Conservation (phyloP, 2,329 filamentous ascomycete species). For the Penicillium sclerotiorum region DNA sequence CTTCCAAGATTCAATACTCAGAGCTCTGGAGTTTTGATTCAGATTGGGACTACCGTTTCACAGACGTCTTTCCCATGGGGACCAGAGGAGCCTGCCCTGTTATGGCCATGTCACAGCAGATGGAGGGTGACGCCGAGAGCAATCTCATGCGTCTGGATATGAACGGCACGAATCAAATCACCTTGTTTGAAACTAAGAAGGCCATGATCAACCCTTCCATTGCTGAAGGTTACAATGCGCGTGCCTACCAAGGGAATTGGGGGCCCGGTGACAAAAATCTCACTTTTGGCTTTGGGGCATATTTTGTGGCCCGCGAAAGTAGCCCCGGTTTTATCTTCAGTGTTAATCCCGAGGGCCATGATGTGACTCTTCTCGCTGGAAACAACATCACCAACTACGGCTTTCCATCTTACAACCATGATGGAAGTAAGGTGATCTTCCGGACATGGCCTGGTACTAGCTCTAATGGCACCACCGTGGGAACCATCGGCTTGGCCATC, state of each 20-base stretch:
- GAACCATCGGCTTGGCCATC: constrained; percentile 21
- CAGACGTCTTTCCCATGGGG: constrained; percentile 11
- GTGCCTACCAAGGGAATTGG: constrained; percentile 4
- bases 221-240: constrained; percentile 3
- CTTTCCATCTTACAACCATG: constrained; percentile 1
- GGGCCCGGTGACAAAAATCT: neutral
- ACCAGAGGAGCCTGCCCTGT: neutral
- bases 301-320: constrained; percentile 1
- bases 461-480: neutral
- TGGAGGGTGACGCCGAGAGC: constrained; percentile 1
- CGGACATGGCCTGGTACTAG: constrained; percentile 2
- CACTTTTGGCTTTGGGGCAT: constrained; percentile 4
- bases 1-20: neutral
- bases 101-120: constrained; percentile 5
- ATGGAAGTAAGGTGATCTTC: constrained; percentile 2
- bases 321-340: constrained; percentile 4
- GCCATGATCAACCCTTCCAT: constrained; percentile 6
- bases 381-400: constrained; percentile 7
- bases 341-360: neutral
- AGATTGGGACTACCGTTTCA: constrained; percentile 14
- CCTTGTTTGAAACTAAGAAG: neutral
- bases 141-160: constrained; percentile 4
- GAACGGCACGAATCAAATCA: constrained; percentile 3
- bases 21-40: constrained; percentile 8
- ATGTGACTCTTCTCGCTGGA: neutral